Evolutionary conservation across 208 protist species (phyloP), one percentile per base, ranked within the genome.

Genomic region (Acanthamoeba lenticulata): DNA sequence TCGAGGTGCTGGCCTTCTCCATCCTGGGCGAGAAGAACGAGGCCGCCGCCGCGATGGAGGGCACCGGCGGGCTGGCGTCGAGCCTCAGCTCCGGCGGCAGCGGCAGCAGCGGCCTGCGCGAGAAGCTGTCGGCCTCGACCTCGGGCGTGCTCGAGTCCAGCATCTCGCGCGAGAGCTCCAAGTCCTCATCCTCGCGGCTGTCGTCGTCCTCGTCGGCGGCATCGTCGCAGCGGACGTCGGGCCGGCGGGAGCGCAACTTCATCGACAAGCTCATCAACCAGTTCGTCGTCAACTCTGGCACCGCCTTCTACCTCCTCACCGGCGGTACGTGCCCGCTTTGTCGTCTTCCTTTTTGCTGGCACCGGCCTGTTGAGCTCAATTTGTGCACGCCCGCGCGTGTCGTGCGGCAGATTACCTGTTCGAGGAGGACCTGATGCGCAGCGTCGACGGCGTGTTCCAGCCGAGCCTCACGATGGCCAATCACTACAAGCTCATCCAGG

Each of bases 221-320:
- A 49, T 83, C 72, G 34, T 83, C 72, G 4, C 42, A 21, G 6
- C 2, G 19, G 72, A 24, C 34, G 19, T 83, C 72, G 0, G 40
- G 40, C 21, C 72, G 72, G 17, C 34, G 72, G 7, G 72, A 83
- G 29, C 34, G 72, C 3, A 44, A 83, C 21, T 83, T 83, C 72
- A 44, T 83, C 36, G 72, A 83, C 40, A 83, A 83, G 29, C 72
- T 83, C 34, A 83, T 83, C 72, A 83, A 83, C 72, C 72, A 83
- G 49, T 83, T 83, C 72, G 72, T 83, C 27, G 9, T 17, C 34
- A 83, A 83, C 27, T 83, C 72, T 17, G 72, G 72, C 13, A 83
- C 36, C 42, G 72, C 72, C 4, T 83, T 83, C 29, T 83, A 83
- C 40, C 72, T 83, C 27, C 72, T 83, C 40, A 49, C 72, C 7